These are phyloP conservation scores for Colletotrichum sublineola DNA, from an alignment of 2,329 filamentous ascomycete species.

Conservation along the genomic window DNA sequence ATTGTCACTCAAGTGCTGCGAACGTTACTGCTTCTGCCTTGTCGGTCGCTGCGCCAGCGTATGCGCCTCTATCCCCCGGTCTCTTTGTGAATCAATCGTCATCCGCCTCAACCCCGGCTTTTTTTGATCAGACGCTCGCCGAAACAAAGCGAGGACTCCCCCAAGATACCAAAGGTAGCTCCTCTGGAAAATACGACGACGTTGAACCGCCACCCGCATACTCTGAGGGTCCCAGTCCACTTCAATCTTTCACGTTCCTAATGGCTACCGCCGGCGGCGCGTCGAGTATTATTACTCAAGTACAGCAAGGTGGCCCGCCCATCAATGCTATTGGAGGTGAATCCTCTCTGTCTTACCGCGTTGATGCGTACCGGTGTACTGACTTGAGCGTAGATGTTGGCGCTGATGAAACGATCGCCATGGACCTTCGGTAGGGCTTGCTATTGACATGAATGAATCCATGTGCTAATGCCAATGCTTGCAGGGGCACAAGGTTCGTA, in stretches of 20 bases:
- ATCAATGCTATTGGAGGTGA: slow-evolving; percentile 90
- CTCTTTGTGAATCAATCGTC: slow-evolving; percentile 53
- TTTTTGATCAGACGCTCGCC: slow-evolving; percentile 66
- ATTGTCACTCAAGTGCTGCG: slow-evolving; percentile 45
- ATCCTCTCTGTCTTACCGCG: slow-evolving; percentile 44
- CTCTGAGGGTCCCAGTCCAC: slow-evolving; percentile 92
- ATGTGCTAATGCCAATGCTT: slow-evolving; percentile 47
- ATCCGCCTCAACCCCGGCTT: slow-evolving; percentile 47
- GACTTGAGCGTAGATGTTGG: slow-evolving; percentile 72
- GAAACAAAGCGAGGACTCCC: slow-evolving; percentile 90
- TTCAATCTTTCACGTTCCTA: slow-evolving; percentile 93
- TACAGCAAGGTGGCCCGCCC: slow-evolving; percentile 91
- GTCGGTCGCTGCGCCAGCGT: slow-evolving; percentile 64
- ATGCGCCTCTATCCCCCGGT: slow-evolving; percentile 60
- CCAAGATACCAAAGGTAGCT: slow-evolving; percentile 82
- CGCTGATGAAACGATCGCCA: slow-evolving; percentile 92
- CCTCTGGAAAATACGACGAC: slow-evolving; percentile 83
- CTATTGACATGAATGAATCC: background rate
- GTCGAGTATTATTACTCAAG: slow-evolving; percentile 99
- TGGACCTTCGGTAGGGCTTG: slow-evolving; percentile 85
- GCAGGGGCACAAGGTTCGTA: slow-evolving; percentile 91
- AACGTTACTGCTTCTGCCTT: slow-evolving; percentile 16
- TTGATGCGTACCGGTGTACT: slow-evolving; percentile 30
- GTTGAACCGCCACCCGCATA: slow-evolving; percentile 96
- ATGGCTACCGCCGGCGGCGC: slow-evolving; percentile 98